Evolutionary conservation across 2,329 filamentous ascomycete genomes (phyloP), one percentile per base, ranked within the genome.

Genomic region (Harringtonia lauricola): DNA sequence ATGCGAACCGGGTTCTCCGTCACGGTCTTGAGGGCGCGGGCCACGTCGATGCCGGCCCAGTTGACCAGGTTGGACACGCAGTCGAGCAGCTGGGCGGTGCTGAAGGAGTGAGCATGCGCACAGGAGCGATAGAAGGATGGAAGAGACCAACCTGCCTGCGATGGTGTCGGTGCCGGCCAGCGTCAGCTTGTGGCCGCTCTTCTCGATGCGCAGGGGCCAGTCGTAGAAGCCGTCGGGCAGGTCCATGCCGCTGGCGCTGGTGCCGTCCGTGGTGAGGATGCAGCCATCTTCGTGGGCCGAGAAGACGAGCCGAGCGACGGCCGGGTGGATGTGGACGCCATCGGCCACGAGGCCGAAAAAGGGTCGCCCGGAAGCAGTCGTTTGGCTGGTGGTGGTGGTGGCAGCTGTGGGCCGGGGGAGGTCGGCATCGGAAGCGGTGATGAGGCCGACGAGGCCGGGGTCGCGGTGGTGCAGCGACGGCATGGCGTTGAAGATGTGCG

Each of bases 401-500:
- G 24, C 10, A 6, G 24, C 10, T 10, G 24, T 26, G 7, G 24
- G 6, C 24, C 7, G 6, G 7, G 24, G 24, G 15, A 34, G 19
- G 12, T 34, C 39, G 8, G 19, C 18, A 15, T 17, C 8, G 8
- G 71, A 72, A 47, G 74, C 73, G 45, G 85, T 86, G 13, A 94
- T 65, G 0, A 90, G 74, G 14, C 86, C 86, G 56, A 92, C 90
- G 50, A 92, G 78, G 26, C 86, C 86, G 0, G 87, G 86, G 59
- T 92, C 86, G 44, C 87, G 81, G 66, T 94, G 85, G 58, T 88
- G 84, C 36, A 92, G 75, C n/a, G 85, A 84, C 2, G 79, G 73
- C 86, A 92, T 92, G 18, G 86, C 86, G 59, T 94, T 92, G 73
- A 90, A 92, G 2, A 92, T 70, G 56, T 94, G 86, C 1, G 86